A percentile compares a stretch with the other conserved stretches of the same genome.
Conservation (phyloP, 2,329 filamentous ascomycete genomes). For the Podosphaera aphanis region DNA sequence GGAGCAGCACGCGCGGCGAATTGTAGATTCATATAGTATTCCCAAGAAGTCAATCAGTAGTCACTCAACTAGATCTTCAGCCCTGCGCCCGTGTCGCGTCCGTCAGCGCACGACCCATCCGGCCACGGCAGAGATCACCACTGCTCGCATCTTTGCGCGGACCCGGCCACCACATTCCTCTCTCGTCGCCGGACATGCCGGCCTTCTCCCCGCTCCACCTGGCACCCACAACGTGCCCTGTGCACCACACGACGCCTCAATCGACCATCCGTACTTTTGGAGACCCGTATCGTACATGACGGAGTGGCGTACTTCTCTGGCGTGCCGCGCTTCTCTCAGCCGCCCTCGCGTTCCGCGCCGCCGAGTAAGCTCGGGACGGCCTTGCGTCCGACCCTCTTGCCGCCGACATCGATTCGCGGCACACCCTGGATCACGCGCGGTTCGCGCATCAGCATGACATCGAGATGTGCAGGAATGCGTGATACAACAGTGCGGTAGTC, state of each 20-base stretch:
- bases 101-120: too few relatives aligned
- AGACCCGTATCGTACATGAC: background rate
- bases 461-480: slow-evolving; percentile 58
- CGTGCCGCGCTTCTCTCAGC: background rate
- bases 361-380: slow-evolving; percentile 17
- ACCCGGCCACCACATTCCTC: too few relatives aligned
- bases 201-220: too few relatives aligned
- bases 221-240: background rate
- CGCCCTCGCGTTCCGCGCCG: background rate
- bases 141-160: too few relatives aligned
- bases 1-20: too few relatives aligned
- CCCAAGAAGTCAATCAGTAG: background rate
- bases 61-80: background rate
- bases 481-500: slow-evolving; percentile 38
- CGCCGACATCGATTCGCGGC: slow-evolving; percentile 28
- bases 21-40: too few relatives aligned
- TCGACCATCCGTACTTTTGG: background rate
- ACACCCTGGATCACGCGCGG: slow-evolving; percentile 73
- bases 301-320: too few relatives aligned
- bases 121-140: too few relatives aligned
- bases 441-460: slow-evolving; percentile 73
- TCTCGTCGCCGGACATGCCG: too few relatives aligned
- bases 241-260: background rate
- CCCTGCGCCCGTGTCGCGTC: too few relatives aligned
- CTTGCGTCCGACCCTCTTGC: slow-evolving; percentile 15